Conservation (phyloP, 78 protist species). For the Anaeramoeba flamelloides region DNA sequence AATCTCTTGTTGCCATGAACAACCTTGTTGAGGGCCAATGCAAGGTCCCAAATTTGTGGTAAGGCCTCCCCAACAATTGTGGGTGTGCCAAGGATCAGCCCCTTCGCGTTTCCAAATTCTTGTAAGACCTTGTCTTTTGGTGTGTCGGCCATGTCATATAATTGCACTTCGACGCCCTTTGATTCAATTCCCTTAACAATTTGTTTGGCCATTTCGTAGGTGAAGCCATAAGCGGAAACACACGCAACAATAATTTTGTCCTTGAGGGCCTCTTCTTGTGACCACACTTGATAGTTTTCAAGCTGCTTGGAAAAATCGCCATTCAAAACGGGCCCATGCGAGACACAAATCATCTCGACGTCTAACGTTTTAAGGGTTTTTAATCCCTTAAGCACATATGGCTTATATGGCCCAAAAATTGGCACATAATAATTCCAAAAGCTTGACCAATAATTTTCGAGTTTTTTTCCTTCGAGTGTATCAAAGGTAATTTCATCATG, state of each 20-base stretch:
- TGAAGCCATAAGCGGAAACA: constrained; percentile 5
- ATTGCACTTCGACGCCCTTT: background rate
- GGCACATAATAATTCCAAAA: background rate
- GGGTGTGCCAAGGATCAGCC: constrained; percentile 5
- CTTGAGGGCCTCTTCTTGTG: background rate
- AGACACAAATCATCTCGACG: background rate
- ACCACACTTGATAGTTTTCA: background rate
- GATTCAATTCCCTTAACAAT: background rate
- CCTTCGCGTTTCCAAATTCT: background rate
- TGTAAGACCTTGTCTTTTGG: background rate
- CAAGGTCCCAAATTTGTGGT: constrained; percentile 9
- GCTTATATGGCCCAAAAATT: constrained; percentile 2
- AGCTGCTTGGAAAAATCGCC: background rate
- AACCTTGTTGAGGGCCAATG: background rate
- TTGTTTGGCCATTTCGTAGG: background rate
- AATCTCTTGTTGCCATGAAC: background rate
- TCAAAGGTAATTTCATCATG: background rate
- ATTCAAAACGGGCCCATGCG: background rate
- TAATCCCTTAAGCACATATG: background rate
- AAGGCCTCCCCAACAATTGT: background rate
- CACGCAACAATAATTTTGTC: background rate
- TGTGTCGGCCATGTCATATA: background rate
- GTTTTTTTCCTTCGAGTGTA: background rate
- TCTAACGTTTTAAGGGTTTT: background rate
- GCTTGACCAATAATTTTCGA: background rate